Base-by-base conservation (phyloP, 192 early-diverging fungal genomes). In the Coemansia sp. region DNA sequence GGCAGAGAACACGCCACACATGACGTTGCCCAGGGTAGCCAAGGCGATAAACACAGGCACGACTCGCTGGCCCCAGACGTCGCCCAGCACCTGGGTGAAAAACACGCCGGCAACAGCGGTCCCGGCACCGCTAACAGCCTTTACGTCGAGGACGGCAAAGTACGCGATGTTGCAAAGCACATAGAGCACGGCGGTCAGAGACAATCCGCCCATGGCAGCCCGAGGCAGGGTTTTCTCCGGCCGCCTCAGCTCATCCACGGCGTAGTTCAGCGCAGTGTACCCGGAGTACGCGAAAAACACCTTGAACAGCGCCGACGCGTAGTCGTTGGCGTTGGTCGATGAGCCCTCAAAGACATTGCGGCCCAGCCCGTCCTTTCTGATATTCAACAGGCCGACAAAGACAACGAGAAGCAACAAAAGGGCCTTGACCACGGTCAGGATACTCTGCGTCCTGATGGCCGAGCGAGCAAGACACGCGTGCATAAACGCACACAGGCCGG, bases 191-290 rank as follows among this genome's bases (percentile, higher is more conserved):
- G 84, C 78, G 7, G 85, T 83, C 1, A 82, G 58, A 20, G 70
- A 53, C 47, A 87, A 59, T 1, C 83, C 84, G 39, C 82, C 74
- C 28, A 82, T 46, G 13, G 83, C 83, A 18, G 83, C 83, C 0
- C 81, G 69, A 27, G 84, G 85, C 60, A 88, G 69, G 59, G 85
- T 88, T 60, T 80, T 82, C 45, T 75, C 72, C 11, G 86, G 86
- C 39, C 70, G 62, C 10, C 72, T 60, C 51, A 88, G 71, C 68
- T 88, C 86, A 59, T 82, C 85, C 1, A 86, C 75, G 3, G 78
- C 78, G 71, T 87, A 88, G 61, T 85, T 83, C 18, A 85, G 65
- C 48, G 83, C 77, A 19, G 74, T 82, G 70, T 77, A 88, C 13
- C 86, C 86, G 30, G 82, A 73, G 50, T 85, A 88, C 6, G 83